Evolutionary conservation across 148 eudicot species (phyloP).

Genomic region (Vaccinium corymbosum): DNA sequence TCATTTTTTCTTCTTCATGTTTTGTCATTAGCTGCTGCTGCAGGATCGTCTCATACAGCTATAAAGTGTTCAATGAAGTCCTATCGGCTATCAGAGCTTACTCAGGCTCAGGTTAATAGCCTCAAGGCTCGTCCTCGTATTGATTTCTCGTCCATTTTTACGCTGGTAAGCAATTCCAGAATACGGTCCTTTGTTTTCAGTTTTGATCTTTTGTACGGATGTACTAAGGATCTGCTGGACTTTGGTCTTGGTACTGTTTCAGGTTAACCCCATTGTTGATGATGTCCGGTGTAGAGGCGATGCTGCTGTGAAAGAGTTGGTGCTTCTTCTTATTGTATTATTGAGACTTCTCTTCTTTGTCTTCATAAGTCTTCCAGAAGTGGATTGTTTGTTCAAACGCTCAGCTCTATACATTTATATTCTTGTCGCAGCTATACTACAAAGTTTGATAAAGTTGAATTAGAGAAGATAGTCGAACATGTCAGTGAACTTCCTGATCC

Average conservation of each 20-base stretch:
- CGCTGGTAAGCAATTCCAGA: not conserved
- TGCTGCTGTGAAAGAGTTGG: slow-evolving; percentile 91
- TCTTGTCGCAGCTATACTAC: slow-evolving; percentile 57
- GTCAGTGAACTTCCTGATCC: slow-evolving; percentile 83
- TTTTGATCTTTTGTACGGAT: not conserved
- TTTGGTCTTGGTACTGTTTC: slow-evolving; percentile 17
- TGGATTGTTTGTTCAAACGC: not conserved
- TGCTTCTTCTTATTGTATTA: slow-evolving; percentile 27
- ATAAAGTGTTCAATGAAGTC: slow-evolving; percentile 85
- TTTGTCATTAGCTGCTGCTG: slow-evolving; percentile 13
- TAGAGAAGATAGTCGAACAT: slow-evolving; percentile 61
- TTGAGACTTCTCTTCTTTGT: not conserved
- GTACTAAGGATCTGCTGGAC: slow-evolving; percentile 7
- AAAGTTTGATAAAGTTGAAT: slow-evolving; percentile 76
- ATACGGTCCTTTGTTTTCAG: slow-evolving; percentile 7
- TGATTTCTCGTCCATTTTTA: slow-evolving; percentile 85
- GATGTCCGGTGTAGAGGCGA: slow-evolving; percentile 83
- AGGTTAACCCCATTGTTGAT: slow-evolving; percentile 97
- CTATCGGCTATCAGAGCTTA: slow-evolving; percentile 81
- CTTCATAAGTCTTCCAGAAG: not conserved
- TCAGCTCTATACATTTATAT: slow-evolving; percentile 11
- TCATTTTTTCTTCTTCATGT: not conserved
- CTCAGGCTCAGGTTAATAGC: slow-evolving; percentile 54
- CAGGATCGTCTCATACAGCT: slow-evolving; percentile 41
- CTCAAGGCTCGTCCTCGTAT: slow-evolving; percentile 93